Base-by-base conservation (phyloP, 441 rosid genomes). In the Biscutella laevigata region DNA sequence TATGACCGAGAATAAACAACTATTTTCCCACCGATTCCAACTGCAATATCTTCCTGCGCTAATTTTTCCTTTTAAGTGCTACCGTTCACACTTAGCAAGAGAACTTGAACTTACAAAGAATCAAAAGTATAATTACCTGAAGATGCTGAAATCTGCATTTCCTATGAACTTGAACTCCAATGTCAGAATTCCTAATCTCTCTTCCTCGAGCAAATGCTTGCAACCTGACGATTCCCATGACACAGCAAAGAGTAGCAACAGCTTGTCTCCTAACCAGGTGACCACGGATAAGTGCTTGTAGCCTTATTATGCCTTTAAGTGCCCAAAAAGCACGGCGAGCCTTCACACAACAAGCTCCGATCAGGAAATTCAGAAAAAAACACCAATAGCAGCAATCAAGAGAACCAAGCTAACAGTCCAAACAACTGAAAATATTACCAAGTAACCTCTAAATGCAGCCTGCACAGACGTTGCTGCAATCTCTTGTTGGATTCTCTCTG, bases 391-490 rank as follows among this genome's bases (percentile, higher is more conserved):
- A 27, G 13, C 53, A 41, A 48, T 26, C 30, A 49, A 64, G 32
- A 64, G 32, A 19, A 25, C 16, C 6, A 24, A 47, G 39, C 26
- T 26, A 2, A 32, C 4, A 41, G 57, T 49, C 20, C 30, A 57
- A 40, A 50, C 7, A 42, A 34, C 29, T 57, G 30, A 34, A 55
- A 49, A 59, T 41, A 61, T 71, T 92, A 92, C 99, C 99, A 84
- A 67, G 71, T 78, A 86, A 42, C 99, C 95, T 77, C 95, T 79
- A 71, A 86, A 92, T 54, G 86, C 84, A 74, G 98, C 95, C 74
- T 92, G 98, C 25, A 72, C 83, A 54, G 69, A 51, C 3, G 72
- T 85, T 14, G 94, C 92, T 33, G 96, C 89, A 53, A 75, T 60
- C 66, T 80, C 86, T 39, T 57, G 74, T 55, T 70, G 80, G 32